These are phyloP conservation scores for Apophysomyces ossiformis DNA, from an alignment of 371 early-diverging fungal species.

Conservation along the genomic window DNA sequence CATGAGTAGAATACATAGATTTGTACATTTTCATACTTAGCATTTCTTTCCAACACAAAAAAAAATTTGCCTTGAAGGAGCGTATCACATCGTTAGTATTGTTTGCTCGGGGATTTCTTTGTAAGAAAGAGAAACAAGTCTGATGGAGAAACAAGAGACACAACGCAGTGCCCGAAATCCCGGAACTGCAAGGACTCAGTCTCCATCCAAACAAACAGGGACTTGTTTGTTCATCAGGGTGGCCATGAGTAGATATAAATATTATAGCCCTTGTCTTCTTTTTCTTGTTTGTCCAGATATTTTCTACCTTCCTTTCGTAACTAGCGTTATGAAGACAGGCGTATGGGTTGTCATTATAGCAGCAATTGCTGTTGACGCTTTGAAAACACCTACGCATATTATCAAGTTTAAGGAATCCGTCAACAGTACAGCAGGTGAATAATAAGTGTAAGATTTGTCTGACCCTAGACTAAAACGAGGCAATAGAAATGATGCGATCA, in stretches of 20 bases:
- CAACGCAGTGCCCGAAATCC: not conserved
- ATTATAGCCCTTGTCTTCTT: not conserved
- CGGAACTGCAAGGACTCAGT: not conserved
- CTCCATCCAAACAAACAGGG: not conserved
- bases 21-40: not conserved
- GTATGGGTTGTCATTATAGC: not conserved
- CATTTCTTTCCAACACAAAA: not conserved
- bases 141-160: not conserved
- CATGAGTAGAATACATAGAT: not conserved
- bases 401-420: constrained; percentile 23
- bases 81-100: not conserved
- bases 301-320: not conserved
- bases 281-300: not conserved
- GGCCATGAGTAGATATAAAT: not conserved
- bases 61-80: not conserved
- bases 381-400: constrained; percentile 22
- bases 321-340: constrained; percentile 1
- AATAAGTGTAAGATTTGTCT: not conserved
- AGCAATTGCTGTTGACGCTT: not conserved
- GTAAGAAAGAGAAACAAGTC: constrained; percentile 8
- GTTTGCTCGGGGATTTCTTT: not conserved
- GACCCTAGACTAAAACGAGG: not conserved
- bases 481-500: constrained; percentile 11
- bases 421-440: constrained; percentile 14
- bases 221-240: too few relatives aligned